phyloP scores from a whole-genome alignment of 2,329 filamentous ascomycete species.

The Penicillium sp. region DNA sequence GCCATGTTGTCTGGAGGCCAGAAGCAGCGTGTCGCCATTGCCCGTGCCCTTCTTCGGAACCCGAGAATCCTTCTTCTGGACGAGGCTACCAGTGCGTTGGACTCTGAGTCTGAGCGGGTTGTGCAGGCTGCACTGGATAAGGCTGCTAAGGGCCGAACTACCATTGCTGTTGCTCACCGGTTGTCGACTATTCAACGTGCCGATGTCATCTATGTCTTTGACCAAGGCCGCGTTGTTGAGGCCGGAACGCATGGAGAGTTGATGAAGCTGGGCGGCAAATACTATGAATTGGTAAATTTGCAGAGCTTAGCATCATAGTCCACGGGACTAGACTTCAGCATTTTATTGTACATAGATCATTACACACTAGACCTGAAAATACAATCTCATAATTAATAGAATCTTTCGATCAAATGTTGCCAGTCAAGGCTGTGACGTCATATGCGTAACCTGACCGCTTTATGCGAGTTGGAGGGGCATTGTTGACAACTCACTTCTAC shows the following conservation, averaged over 20 bases:
- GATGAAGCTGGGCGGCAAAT: neutral
- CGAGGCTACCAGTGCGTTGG: conserved; percentile 82
- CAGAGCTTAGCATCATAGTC: neutral
- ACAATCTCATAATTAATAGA: neutral
- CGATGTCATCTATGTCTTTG: conserved; percentile 91
- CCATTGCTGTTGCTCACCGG: conserved; percentile 89
- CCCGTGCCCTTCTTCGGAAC: conserved; percentile 75
- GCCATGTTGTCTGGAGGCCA: conserved; percentile 82
- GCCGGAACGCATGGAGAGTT: conserved; percentile 69
- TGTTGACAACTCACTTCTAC: neutral
- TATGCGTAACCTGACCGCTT: neutral
- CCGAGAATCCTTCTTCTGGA: conserved; percentile 83
- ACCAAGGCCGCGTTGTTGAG: conserved; percentile 75
- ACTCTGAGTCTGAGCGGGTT: conserved; percentile 83
- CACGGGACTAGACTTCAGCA: neutral
- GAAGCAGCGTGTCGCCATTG: conserved; percentile 91
- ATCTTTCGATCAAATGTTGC: neutral
- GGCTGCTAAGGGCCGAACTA: conserved; percentile 78
- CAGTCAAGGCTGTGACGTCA: neutral
- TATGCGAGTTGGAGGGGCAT: neutral
- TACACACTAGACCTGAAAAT: neutral
- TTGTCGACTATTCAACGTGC: conserved; percentile 87
- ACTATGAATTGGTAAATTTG: conserved; percentile 1
- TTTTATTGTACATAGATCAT: neutral
- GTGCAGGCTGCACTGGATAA: conserved; percentile 81